Base-by-base conservation (phyloP, 1,139 yeast genomes). In the Yamadazyma jaroonii region DNA sequence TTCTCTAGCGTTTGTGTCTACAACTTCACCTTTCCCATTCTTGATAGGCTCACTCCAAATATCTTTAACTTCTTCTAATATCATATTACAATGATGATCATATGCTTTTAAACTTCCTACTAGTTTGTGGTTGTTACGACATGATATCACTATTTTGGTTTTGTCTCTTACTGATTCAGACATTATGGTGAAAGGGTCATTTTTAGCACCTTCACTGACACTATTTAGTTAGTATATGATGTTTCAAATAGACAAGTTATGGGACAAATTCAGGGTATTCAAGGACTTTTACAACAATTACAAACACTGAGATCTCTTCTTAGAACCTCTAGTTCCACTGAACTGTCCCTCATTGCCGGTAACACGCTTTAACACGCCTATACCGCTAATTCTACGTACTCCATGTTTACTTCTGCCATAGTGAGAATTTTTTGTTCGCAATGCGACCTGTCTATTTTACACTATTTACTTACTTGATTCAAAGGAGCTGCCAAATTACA, bases 1-100 rank as follows among this genome's bases (percentile, higher is more conserved):
- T 57, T 94, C 98, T 52, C 81, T 81, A 40, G 86, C 71, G 6
- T 84, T 74, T 1, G 81, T 70, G 53, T 82, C 79, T 31, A 85
- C 84, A 49, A 78, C 80, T 53, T 84, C 84, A 2, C 92, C 90
- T 50, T 81, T 81, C 34, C 74, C 63, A 42, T 74, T 79, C 51
- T 77, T 70, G 25, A 84, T 77, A 2, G 70, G 68, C 51, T 88
- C 96, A 0, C 86, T 79, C 96, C 96, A 88, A 52, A 88, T 67
- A 56, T 92, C 98, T 57, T 86, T 88, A 30, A 92, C 97, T 52
- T 89, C 88, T 53, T 88, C 97, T 48, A 92, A 66, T 7, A 92
- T 83, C 84, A 92, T 79, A 59, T 92, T 92, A 45, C 96, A 84
- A 61, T 92, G 99, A 54, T 97, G 81, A 58, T 92, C 99, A 58